Base-by-base conservation (phyloP, 2,329 filamentous ascomycete species). In the Amesomyces nigricolor region DNA sequence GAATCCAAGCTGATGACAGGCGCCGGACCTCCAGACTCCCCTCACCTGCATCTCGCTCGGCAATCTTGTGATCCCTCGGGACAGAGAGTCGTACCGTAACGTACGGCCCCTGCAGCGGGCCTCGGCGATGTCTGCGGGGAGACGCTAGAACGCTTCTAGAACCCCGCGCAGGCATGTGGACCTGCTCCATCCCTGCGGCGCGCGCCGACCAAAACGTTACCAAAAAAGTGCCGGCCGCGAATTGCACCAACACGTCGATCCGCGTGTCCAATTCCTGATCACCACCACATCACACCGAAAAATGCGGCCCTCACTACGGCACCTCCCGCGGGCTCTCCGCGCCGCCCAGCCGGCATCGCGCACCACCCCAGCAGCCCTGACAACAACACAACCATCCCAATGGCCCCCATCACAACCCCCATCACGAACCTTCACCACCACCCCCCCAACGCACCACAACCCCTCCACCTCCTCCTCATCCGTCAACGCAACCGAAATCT, bases 401-500 rank as follows among this genome's bases (percentile, higher is more conserved):
- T 19, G 47, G 48, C 14, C 30, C n/a, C 55, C 47, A 39, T 42
- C n/a, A 40, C n/a, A 2, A 43, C 22, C 19, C 14, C 37, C 44
- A 51, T 35, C 51, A 51, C 42, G 42, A 42, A 35, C 26, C 17
- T 50, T 57, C 44, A 43, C 49, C 54, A 49, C 58, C 39, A 59
- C 67, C 47, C 50, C 66, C 52, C 53, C 62, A 49, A 53, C 61
- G 45, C 44, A 29, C 14, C 51, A 51, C 53, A 56, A 44, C 50
- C 57, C 30, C n/a, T 65, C n/a, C 51, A 66, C 69, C 45, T 62
- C 70, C 53, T 78, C 74, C 64, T 84, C 87, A 47, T 91, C 89
- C 53, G 89, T 99, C 72, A 95, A 95, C 66, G 81, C 88, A 51
- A 82, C 86, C 62, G 92, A 99, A 75, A 83, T 99, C 61, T 88